phyloP scores from a whole-genome alignment of 805 yeast species.

The Sporopachydermia quercuum region DNA sequence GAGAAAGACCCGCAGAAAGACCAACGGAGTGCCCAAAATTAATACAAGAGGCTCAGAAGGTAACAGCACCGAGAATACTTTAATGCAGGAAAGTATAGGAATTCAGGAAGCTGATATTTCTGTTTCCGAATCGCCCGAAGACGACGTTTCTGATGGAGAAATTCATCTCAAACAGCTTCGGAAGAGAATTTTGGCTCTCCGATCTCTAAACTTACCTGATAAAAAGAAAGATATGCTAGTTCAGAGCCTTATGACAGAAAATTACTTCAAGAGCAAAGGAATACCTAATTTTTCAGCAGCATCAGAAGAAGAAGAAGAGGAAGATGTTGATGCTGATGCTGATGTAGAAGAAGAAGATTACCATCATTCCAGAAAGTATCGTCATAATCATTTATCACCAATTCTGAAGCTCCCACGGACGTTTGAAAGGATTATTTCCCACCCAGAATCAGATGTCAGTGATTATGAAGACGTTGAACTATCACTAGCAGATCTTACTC shows the following conservation, averaged over 20 bases:
- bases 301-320: conserved; percentile 16
- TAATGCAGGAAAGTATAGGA: too few relatives aligned
- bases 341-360: conserved; percentile 1
- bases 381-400: too few relatives aligned
- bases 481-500: conserved; percentile 8
- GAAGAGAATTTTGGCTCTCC: conserved; percentile 16
- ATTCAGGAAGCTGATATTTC: too few relatives aligned
- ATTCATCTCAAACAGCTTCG: conserved; percentile 10
- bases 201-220: conserved; percentile 15
- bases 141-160: not conserved
- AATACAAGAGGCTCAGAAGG: too few relatives aligned
- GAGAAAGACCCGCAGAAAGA: not conserved
- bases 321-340: conserved; percentile 11
- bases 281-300: too few relatives aligned
- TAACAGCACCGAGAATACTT: not conserved
- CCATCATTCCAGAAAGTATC: too few relatives aligned
- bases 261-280: conserved; percentile 14
- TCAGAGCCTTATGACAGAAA: conserved; percentile 21
- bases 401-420: too few relatives aligned
- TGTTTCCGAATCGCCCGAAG: not conserved
- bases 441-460: not conserved
- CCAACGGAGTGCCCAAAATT: too few relatives aligned
- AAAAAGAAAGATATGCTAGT: conserved; percentile 18
- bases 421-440: too few relatives aligned
- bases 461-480: conserved; percentile 14